Conservation (phyloP, 2,329 filamentous ascomycete species). For the Dendryphion nanum region DNA sequence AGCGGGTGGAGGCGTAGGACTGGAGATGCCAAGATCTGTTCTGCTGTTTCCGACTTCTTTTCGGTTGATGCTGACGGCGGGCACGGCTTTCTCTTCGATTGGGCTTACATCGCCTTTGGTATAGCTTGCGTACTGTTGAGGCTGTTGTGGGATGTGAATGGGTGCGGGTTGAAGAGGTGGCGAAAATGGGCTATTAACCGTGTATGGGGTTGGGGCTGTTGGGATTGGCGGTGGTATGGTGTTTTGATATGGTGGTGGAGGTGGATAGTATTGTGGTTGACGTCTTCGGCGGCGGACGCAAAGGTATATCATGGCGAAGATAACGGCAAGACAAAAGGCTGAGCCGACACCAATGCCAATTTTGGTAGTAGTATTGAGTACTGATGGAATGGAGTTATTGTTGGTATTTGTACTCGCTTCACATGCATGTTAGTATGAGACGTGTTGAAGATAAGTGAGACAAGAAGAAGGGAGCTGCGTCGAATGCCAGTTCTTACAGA, state of each 20-base stretch:
- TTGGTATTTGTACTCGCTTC: neutral
- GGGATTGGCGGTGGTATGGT: conserved; percentile 1
- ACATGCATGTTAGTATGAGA: too few relatives aligned
- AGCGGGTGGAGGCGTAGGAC: conserved; percentile 2
- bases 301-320: conserved; percentile 9
- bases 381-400: neutral
- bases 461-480: too few relatives aligned
- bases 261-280: conserved; percentile 2
- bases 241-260: conserved; percentile 2
- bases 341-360: conserved; percentile 14
- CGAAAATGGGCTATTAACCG: conserved; percentile 5
- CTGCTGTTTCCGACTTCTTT: conserved; percentile 4
- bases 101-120: conserved; percentile 8
- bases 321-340: conserved; percentile 12
- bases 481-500: too few relatives aligned
- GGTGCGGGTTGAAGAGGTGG: conserved; percentile 9
- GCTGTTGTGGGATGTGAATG: conserved; percentile 2
- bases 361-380: conserved; percentile 12
- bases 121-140: neutral
- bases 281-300: conserved; percentile 9
- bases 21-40: neutral
- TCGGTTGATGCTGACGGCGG: neutral
- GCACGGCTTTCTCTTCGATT: conserved; percentile 12
- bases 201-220: conserved; percentile 9
- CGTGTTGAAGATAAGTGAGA: too few relatives aligned